Evolutionary conservation across 75 land plant species (phyloP), one percentile per base, ranked within the genome.

Genomic region (Selaginella tamariscina): DNA sequence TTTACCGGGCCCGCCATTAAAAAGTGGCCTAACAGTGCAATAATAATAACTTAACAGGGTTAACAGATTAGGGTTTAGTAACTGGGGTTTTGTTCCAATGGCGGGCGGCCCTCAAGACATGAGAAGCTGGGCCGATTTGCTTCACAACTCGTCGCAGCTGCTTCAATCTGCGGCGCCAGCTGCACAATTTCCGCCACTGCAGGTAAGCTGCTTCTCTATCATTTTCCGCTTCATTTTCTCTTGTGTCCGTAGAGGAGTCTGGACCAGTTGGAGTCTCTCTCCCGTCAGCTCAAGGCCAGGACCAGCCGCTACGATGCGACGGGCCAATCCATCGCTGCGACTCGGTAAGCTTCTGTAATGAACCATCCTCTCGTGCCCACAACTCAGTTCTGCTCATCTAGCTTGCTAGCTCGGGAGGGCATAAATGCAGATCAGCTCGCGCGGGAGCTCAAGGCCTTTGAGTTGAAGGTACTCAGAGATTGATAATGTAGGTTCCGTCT

Each of bases 341-440:
- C 98, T 9, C 82, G 98, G 98, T 94, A 68, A 33, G 72, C 2
- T 23, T 59, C 62, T 59, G 5, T 59, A 9, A 2, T 59, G 62
- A 21, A 9, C 23, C 8, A 59, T 5, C 29, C 18, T 20, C 22
- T 30, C 18, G 28, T 24, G 29, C 26, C 2, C 30, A 13, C 9
- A 13, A 64, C 11, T 71, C 24, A 27, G 20, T 67, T 33, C 59
- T 27, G 23, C 74, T 64, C 70, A 5, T 39, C 5, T 39, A 93
- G 98, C 73, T 66, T 93, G 18, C 77, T 93, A 54, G 98, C 98
- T 39, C 86, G 99, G 1, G 99, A 95, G 72, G 96, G 99, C 24
- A 83, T 95, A 59, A 90, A 90, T 82, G 99, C 99, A 18, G 99
- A 95, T 32, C 99, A 90, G 68, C 99, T 95, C 75, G 85, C 99